These are phyloP conservation scores for Auricularia sp. DNA, from an alignment of 768 basidiomycete species.

Conservation along the genomic window DNA sequence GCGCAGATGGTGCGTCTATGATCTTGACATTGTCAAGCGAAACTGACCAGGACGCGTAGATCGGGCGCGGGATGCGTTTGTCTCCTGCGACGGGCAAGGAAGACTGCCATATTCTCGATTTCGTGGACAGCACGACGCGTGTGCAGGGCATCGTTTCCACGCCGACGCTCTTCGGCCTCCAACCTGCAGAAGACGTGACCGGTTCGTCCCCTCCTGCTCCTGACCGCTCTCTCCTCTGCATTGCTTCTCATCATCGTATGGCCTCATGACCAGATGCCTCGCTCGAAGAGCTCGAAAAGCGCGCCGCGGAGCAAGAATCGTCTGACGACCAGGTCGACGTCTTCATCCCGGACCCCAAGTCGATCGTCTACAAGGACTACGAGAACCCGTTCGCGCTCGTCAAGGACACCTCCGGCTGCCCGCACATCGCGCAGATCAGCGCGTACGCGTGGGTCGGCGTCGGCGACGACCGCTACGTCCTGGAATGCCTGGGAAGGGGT, in stretches of 20 bases:
- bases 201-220: constrained; percentile 29
- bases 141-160: constrained; percentile 64
- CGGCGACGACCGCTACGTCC: constrained; percentile 57
- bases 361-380: constrained; percentile 66
- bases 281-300: constrained; percentile 37
- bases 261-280: constrained; percentile 36
- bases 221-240: not conserved
- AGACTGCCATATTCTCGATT: constrained; percentile 85
- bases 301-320: constrained; percentile 14
- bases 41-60: constrained; percentile 33
- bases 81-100: constrained; percentile 71
- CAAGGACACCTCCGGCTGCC: constrained; percentile 25
- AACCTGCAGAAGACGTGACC: constrained; percentile 59
- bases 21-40: not conserved
- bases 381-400: constrained; percentile 61
- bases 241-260: not conserved
- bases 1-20: constrained; percentile 70
- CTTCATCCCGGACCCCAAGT: constrained; percentile 44
- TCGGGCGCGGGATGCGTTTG: constrained; percentile 84
- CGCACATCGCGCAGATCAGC: constrained; percentile 47
- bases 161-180: constrained; percentile 79
- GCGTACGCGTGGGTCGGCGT: constrained; percentile 71
- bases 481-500: constrained; percentile 66
- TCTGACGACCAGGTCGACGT: constrained; percentile 4
- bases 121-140: constrained; percentile 66